A percentile compares a stretch with the other conserved stretches of the same genome.
phyloP scores from a whole-genome alignment of 169 alveolate genomes.

The Plasmodium knowlesi region DNA sequence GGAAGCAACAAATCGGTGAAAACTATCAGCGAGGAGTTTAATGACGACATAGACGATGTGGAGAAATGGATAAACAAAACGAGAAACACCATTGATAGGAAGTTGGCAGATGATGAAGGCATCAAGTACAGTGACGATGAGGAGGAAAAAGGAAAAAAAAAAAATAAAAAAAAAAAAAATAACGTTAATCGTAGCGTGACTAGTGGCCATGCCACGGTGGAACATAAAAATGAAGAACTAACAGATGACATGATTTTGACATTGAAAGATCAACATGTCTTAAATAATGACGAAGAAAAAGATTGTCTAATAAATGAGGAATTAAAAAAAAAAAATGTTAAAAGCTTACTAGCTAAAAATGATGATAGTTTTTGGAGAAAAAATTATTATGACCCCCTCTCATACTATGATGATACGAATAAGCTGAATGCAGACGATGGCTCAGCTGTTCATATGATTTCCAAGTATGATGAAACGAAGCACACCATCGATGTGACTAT shows the following conservation, averaged over 20 bases:
- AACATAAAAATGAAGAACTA: conserved; percentile 66
- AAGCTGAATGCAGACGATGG: conserved; percentile 15
- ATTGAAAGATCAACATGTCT: conserved; percentile 27
- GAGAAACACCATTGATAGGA: conserved; percentile 43
- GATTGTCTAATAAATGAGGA: conserved; percentile 68
- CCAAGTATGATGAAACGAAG: conserved; percentile 47
- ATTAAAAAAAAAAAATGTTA: conserved; percentile 34
- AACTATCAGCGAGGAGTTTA: conserved; percentile 38
- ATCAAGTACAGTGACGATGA: conserved; percentile 66
- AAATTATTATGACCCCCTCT: conserved; percentile 59
- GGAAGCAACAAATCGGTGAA: not conserved
- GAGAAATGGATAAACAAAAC: conserved; percentile 54
- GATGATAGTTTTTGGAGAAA: conserved; percentile 57
- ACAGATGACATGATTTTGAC: conserved; percentile 53
- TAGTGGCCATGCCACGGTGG: conserved; percentile 23
- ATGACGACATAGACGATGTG: conserved; percentile 62
- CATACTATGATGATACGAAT: conserved; percentile 37
- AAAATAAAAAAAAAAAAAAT: conserved; percentile 22
- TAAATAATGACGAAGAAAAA: conserved; percentile 30
- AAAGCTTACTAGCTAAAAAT: conserved; percentile 28
- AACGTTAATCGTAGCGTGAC: not conserved
- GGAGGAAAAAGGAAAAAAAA: not conserved
- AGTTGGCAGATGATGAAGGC: conserved; percentile 7
- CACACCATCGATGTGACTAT: conserved; percentile 21
- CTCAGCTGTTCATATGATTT: conserved; percentile 30